These are phyloP conservation scores for Spathaspora arborariae DNA, from an alignment of 805 yeast genomes.

Conservation along the genomic window DNA sequence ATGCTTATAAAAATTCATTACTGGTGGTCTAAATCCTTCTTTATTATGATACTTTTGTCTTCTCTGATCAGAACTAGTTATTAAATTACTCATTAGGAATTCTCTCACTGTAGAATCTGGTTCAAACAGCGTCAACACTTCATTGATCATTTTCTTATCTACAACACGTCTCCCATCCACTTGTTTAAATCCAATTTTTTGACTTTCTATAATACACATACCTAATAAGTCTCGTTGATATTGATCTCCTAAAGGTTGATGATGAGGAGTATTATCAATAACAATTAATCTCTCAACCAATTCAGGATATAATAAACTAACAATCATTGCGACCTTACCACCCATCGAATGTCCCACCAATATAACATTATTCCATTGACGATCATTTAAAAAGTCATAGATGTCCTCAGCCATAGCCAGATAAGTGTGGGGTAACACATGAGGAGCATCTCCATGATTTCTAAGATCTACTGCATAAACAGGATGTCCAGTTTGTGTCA, in stretches of 20 bases:
- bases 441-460: slow-evolving; percentile 52
- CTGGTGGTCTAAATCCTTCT: slow-evolving; percentile 17
- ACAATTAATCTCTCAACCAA: slow-evolving; percentile 40
- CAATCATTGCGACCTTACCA: slow-evolving; percentile 51
- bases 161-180: neutral
- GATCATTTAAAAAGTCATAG: slow-evolving; percentile 21
- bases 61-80: neutral
- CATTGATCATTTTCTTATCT: slow-evolving; percentile 14
- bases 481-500: slow-evolving; percentile 24
- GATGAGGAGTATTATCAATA: slow-evolving; percentile 46
- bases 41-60: slow-evolving; percentile 1
- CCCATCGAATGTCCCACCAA: slow-evolving; percentile 60
- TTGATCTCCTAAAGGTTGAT: slow-evolving; percentile 28
- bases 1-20: slow-evolving; percentile 17
- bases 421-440: slow-evolving; percentile 43
- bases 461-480: slow-evolving; percentile 48
- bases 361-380: slow-evolving; percentile 13
- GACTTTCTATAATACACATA: slow-evolving; percentile 35
- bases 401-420: slow-evolving; percentile 42
- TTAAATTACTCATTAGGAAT: slow-evolving; percentile 35
- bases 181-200: slow-evolving; percentile 4
- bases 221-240: slow-evolving; percentile 36
- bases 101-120: slow-evolving; percentile 23
- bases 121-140: slow-evolving; percentile 21
- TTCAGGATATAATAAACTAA: slow-evolving; percentile 38